Percentiles rank a stretch among this genome's conserved stretches.
Conservation (phyloP, 805 yeast species). For the Metschnikowia continentalis region DNA sequence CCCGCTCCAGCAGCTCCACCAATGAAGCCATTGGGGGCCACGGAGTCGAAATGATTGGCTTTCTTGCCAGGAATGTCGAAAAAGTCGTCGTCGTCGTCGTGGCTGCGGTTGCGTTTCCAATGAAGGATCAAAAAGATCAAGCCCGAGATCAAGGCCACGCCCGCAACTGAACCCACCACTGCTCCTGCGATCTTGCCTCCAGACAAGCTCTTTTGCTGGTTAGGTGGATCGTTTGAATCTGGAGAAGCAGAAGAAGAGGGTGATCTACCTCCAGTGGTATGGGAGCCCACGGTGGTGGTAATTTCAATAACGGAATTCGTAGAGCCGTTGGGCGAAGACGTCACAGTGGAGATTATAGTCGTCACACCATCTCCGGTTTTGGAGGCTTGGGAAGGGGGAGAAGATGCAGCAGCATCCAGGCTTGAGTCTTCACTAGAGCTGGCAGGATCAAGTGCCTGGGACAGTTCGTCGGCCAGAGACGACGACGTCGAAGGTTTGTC, state of each 20-base stretch:
- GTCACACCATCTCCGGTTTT: slow-evolving; percentile 12
- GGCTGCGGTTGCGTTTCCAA: slow-evolving; percentile 33
- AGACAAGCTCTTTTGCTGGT: slow-evolving; percentile 18
- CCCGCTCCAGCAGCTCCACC: slow-evolving; percentile 16
- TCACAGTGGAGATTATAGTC: slow-evolving; percentile 20
- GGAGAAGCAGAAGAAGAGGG: slow-evolving; percentile 6
- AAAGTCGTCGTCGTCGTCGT: slow-evolving; percentile 39
- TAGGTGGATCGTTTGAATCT: slow-evolving; percentile 10
- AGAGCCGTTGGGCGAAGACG: slow-evolving; percentile 12
- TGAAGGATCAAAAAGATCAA: slow-evolving; percentile 37
- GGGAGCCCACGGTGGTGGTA: slow-evolving; percentile 19
- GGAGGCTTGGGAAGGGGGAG: slow-evolving; percentile 3
- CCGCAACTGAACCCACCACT: slow-evolving; percentile 40
- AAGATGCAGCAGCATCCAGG: background rate
- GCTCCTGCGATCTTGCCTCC: slow-evolving; percentile 42
- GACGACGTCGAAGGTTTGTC: background rate
- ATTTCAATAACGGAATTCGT: slow-evolving; percentile 18
- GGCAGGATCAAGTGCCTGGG: background rate
- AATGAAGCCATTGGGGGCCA: slow-evolving; percentile 22
- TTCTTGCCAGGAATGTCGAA: slow-evolving; percentile 12
- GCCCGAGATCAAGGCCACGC: slow-evolving; percentile 29
- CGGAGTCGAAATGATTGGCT: slow-evolving; percentile 24
- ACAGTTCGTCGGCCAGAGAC: background rate
- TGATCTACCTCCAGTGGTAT: slow-evolving; percentile 6
- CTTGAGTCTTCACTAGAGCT: background rate